These are phyloP conservation scores for Posidonia oceanica DNA, from an alignment of 116 monocot genomes.

Conservation along the genomic window DNA sequence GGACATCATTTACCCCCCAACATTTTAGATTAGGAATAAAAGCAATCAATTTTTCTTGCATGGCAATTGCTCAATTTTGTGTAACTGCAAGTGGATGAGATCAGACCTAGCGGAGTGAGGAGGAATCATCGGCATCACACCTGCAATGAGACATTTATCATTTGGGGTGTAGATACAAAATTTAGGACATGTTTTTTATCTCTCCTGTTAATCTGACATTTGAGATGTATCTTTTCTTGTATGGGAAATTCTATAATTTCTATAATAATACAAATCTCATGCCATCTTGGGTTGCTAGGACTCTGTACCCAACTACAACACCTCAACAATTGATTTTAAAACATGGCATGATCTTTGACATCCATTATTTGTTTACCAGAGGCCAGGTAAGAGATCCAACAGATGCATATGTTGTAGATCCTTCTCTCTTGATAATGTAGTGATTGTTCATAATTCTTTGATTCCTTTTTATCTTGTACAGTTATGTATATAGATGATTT, in stretches of 20 bases:
- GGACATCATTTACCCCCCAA: not conserved
- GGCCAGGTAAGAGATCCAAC: not conserved
- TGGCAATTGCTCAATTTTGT: no score
- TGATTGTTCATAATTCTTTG: no score
- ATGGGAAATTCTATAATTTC: not conserved
- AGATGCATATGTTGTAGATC: no score
- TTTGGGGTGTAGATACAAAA: conserved; percentile 83
- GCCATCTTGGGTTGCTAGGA: conserved; percentile 62
- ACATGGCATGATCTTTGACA: conserved; percentile 68
- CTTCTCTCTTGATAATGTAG: no score
- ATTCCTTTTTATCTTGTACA: no score
- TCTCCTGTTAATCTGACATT: not conserved
- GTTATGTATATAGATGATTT: no score
- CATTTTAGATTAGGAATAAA: no score
- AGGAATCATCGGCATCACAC: conserved; percentile 83
- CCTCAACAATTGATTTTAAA: conserved; percentile 57
- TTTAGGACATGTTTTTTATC: conserved; percentile 43
- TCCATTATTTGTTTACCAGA: not conserved
- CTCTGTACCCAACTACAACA: conserved; percentile 27
- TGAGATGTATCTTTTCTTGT: not conserved
- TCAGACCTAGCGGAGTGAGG: conserved; percentile 61
- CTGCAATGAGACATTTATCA: conserved; percentile 91
- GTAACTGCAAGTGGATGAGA: conserved; percentile 83
- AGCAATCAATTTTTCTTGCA: no score
- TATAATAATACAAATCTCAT: not conserved